Evolutionary conservation across 2,329 filamentous ascomycete genomes (phyloP), one percentile per base, ranked within the genome.

Genomic region (Aspergillus sp.): DNA sequence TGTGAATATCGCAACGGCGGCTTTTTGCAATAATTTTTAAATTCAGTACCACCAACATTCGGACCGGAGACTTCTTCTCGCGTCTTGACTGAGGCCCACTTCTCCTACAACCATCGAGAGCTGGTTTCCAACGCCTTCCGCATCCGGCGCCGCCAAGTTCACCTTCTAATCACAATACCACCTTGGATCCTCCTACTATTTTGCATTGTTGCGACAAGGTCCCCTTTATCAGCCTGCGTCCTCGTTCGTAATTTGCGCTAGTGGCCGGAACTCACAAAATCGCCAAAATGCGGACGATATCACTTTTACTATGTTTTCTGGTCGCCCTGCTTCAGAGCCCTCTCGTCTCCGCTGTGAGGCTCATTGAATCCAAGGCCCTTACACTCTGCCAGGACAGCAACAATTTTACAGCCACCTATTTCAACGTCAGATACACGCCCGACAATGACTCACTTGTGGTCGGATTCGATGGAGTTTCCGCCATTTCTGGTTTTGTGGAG

Each of bases 301-400:
- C 72, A 40, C 57, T 73, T 46, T 63, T 75, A 33, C 64, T 73
- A 21, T 68, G 66, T 62, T 64, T 79, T 60, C 64, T 79, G 55
- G 62, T 77, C 63, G 73, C 75, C 65, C 70, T 77, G 55, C 61
- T 78, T 59, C 68, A 75, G 59, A 68, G 74, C n/a, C 72, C 84
- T 52, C 76, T 84, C 59, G 82, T 79, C 56, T 79, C 84, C 58
- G 89, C 85, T 62, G 81, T 86, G 70, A 83, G 82, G 63, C 80
- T 91, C 70, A 89, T 98, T 68, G 82, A 87, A 67, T 95, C 93
- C 56, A 90, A 84, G 71, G 96, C 93, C 25, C 84, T 96, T 66
- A 91, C 90, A 75, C 84, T 89, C 46, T 97, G 92, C 77, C 89
- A 92, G 81, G 80, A 86, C 58, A 88, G 93, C 75, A 93, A 90